Evolutionary conservation across 2,329 filamentous ascomycete species (phyloP), one percentile per base, ranked within the genome.

Genomic region (Cladosporium sp.): DNA sequence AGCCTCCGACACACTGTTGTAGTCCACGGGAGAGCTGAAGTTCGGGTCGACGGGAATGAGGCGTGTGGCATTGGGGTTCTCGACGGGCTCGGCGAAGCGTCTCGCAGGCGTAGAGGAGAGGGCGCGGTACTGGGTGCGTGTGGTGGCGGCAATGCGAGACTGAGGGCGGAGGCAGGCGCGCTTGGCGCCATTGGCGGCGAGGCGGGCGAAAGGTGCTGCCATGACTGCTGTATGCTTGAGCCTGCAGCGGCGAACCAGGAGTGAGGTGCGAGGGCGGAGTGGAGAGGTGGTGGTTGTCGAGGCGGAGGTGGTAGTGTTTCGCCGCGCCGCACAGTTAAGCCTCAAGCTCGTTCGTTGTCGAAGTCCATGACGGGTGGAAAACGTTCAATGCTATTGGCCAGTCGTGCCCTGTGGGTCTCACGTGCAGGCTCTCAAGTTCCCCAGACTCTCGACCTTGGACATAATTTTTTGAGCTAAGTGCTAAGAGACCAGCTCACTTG

Each of bases 191-290:
- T 82, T 84, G 81, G 85, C 82, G 75, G 87, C 87, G 73, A 92
- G 82, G 76, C 89, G 86, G 77, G 85, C 85, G 73, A 92, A 79
- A 69, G 85, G 82, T 65, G 81, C 82, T 75, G 88, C 83, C 88
- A 92, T 92, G 77, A 75, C 79, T 73, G 66, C 59, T 51, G 61
- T 52, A 38, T 52, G 15, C 9, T 45, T 40, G 36, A 52, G 38
- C 47, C 47, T 52, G 38, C 50, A 52, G 54, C 54, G 47, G 56
- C 49, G 47, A 8, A 19, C 19, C 37, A 28, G 56, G 25, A 15
- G 17, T 11, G 36, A 25, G 30, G 14, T 36, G 12, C 20, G 55
- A 49, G 43, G 47, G 56, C 12, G 56, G 62, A 61, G 63, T 39
- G 61, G 58, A 65, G 59, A 55, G 62, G 59, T 61, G 45, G 49